Evolutionary conservation across 2,329 filamentous ascomycete genomes (phyloP).

Genomic region (Volutella citrinella): DNA sequence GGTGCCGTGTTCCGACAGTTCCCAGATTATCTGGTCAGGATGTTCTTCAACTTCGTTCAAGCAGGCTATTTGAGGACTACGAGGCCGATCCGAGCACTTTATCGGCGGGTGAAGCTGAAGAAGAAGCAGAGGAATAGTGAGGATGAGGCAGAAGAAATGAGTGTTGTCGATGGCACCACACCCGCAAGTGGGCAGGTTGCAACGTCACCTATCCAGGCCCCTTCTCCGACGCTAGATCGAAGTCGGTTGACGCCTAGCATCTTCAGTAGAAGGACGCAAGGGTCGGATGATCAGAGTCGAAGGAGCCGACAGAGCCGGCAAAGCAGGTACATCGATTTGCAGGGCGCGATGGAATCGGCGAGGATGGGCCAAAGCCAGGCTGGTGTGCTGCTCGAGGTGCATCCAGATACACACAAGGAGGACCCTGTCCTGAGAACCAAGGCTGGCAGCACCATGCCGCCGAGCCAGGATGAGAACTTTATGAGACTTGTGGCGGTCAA

Average conservation of each 20-base stretch:
- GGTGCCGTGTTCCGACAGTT: constrained; percentile 41
- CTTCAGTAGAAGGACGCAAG: too few relatives aligned
- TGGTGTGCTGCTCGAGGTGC: constrained; percentile 36
- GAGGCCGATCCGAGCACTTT: constrained; percentile 18
- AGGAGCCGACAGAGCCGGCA: too few relatives aligned
- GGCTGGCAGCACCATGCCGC: constrained; percentile 29
- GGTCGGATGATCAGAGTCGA: too few relatives aligned
- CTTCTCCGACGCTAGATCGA: too few relatives aligned
- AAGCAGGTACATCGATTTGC: constrained; percentile 34
- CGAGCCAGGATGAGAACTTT: constrained; percentile 37
- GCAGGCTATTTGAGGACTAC: constrained; percentile 15
- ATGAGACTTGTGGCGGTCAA: constrained; percentile 26
- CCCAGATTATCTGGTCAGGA: constrained; percentile 33
- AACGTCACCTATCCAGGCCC: too few relatives aligned
- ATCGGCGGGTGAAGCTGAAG: constrained; percentile 17
- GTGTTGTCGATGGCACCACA: constrained; percentile 21
- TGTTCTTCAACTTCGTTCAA: constrained; percentile 23
- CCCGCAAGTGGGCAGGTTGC: too few relatives aligned
- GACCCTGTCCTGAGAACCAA: constrained; percentile 34
- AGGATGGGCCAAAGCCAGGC: constrained; percentile 22
- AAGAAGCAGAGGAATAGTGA: constrained; percentile 21
- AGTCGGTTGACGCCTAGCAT: too few relatives aligned
- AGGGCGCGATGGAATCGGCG: constrained; percentile 30
- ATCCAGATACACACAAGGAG: constrained; percentile 37
- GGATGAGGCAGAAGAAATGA: constrained; percentile 23